A percentile compares a stretch with the other conserved stretches of the same genome.
Evolutionary conservation across 2,329 filamentous ascomycete species (phyloP).

Genomic region (Ophiostoma populinum): DNA sequence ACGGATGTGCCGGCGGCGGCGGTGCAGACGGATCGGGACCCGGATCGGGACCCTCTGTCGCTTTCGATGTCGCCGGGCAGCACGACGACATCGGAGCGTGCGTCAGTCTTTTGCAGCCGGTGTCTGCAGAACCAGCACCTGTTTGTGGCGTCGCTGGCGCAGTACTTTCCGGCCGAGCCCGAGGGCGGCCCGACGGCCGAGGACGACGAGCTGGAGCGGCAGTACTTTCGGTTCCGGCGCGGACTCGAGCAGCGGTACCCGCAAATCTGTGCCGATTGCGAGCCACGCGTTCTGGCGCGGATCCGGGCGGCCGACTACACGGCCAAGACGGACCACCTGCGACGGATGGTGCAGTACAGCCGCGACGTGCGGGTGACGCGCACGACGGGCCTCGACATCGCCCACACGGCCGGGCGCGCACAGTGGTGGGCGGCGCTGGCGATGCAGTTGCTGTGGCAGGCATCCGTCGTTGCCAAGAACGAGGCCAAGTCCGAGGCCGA

Average conservation of each 20-base stretch:
- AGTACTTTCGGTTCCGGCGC: slow-evolving; percentile 51
- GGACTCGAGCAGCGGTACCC: slow-evolving; percentile 72
- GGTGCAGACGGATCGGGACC: too few relatives aligned
- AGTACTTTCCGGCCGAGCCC: slow-evolving; percentile 54
- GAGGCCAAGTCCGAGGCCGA: not conserved
- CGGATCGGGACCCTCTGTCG: too few relatives aligned
- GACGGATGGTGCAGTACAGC: slow-evolving; percentile 55
- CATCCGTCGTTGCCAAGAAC: slow-evolving; percentile 1
- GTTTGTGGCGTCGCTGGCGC: slow-evolving; percentile 55
- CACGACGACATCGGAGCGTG: too few relatives aligned
- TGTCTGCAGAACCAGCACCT: slow-evolving; percentile 85
- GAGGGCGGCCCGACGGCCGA: slow-evolving; percentile 48
- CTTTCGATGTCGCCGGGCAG: too few relatives aligned
- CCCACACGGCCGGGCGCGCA: slow-evolving; percentile 25
- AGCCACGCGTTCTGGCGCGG: slow-evolving; percentile 51
- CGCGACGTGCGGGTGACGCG: slow-evolving; percentile 25
- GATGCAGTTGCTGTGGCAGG: slow-evolving; percentile 34
- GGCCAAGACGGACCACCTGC: slow-evolving; percentile 66
- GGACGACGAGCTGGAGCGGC: slow-evolving; percentile 41
- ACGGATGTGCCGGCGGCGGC: slow-evolving; percentile 42
- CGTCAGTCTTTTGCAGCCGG: slow-evolving; percentile 56
- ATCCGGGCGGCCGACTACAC: slow-evolving; percentile 60
- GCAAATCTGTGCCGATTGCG: slow-evolving; percentile 70
- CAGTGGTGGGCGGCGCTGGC: slow-evolving; percentile 31
- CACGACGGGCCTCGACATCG: slow-evolving; percentile 23